Conservation (phyloP, 2,329 filamentous ascomycete genomes). For the Tolypocladium nubicola region DNA sequence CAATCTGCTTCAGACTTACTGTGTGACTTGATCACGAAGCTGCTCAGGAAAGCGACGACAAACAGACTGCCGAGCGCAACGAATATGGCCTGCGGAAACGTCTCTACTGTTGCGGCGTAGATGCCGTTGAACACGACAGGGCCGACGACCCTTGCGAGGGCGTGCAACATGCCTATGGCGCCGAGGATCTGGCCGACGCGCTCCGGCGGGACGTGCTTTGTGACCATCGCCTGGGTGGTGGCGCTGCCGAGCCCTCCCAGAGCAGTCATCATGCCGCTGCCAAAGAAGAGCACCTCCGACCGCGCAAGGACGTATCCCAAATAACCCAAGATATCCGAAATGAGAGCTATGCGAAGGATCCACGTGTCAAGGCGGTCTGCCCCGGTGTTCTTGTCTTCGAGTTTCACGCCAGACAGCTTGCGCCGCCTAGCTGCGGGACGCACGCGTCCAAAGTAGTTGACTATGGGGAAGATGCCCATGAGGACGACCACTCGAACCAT, state of each 20-base stretch:
- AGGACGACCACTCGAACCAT: conserved; percentile 65
- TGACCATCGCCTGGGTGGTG: conserved; percentile 72
- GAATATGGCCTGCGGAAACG: conserved; percentile 74
- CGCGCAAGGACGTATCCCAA: conserved; percentile 62
- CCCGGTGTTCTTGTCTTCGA: conserved; percentile 47
- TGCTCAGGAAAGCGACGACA: conserved; percentile 51
- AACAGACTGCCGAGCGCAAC: conserved; percentile 62
- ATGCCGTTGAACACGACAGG: conserved; percentile 79
- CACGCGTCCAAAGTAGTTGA: conserved; percentile 65
- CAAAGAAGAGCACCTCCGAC: conserved; percentile 52
- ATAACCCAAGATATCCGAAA: conserved; percentile 68
- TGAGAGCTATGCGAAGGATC: conserved; percentile 62
- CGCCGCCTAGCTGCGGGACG: conserved; percentile 33
- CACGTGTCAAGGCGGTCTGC: conserved; percentile 69
- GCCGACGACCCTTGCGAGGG: conserved; percentile 65
- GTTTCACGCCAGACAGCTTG: conserved; percentile 22
- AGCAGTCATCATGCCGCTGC: conserved; percentile 62
- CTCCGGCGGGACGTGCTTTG: conserved; percentile 81
- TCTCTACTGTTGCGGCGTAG: conserved; percentile 70
- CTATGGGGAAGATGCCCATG: conserved; percentile 60
- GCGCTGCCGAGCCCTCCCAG: conserved; percentile 79
- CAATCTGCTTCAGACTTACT: conserved; percentile 40
- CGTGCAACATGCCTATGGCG: conserved; percentile 76
- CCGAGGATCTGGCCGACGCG: conserved; percentile 80
- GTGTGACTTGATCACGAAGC: conserved; percentile 62